phyloP scores from a whole-genome alignment of 108 stramenopile genomes.

The Mediolabrus comicus region DNA sequence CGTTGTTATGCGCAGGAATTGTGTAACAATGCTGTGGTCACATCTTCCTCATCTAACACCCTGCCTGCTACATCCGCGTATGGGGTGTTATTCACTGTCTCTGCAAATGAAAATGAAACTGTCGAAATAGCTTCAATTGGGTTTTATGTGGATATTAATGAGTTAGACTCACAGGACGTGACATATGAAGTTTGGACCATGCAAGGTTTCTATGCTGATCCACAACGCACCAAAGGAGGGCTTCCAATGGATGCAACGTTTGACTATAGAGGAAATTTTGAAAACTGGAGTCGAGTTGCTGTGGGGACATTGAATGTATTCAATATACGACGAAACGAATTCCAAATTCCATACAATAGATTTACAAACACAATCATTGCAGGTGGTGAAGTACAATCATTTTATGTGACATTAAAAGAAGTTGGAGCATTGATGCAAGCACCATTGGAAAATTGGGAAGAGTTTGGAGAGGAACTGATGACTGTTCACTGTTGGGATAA shows the following conservation, averaged over 20 bases:
- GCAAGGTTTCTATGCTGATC: conserved; percentile 23
- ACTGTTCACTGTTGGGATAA: background rate
- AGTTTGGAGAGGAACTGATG: conserved; percentile 11
- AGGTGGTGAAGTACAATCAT: conserved; percentile 16
- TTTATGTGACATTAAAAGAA: conserved; percentile 24
- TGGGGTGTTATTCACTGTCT: conserved; percentile 24
- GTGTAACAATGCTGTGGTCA: background rate
- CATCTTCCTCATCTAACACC: background rate
- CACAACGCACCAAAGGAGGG: conserved; percentile 17
- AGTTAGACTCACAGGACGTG: background rate
- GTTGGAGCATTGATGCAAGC: conserved; percentile 8
- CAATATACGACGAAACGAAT: conserved; percentile 12
- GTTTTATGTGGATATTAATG: conserved; percentile 14
- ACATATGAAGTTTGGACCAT: conserved; percentile 28
- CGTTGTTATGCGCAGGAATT: too few relatives aligned
- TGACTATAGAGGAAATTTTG: conserved; percentile 27
- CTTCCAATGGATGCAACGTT: conserved; percentile 2
- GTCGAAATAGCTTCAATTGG: conserved; percentile 11
- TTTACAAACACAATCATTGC: background rate
- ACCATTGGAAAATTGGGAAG: conserved; percentile 22
- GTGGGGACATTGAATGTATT: conserved; percentile 10
- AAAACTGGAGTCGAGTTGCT: conserved; percentile 5
- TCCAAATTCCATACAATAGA: conserved; percentile 14
- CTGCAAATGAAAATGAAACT: background rate
- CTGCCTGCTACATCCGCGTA: conserved; percentile 3